Evolutionary conservation across 306 rosid species (phyloP).

Genomic region (Comarum palustre): DNA sequence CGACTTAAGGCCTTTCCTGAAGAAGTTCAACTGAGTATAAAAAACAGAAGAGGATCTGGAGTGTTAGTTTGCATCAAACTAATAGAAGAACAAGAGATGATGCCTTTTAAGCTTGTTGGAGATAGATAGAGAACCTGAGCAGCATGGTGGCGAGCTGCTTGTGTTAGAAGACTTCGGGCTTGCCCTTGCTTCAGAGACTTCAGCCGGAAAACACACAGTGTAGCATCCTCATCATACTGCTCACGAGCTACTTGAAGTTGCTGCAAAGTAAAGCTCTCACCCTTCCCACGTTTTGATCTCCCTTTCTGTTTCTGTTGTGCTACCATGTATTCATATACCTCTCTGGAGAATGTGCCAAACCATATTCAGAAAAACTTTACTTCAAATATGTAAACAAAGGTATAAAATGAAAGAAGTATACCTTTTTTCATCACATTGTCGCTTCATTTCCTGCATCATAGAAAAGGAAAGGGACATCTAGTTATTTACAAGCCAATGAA

Average conservation of each 20-base stretch:
- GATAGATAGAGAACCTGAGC: constrained; percentile 57
- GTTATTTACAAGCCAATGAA: constrained; percentile 17
- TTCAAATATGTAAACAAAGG: constrained; percentile 12
- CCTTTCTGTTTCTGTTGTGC: constrained; percentile 62
- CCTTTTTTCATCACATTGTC: constrained; percentile 88
- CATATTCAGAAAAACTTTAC: constrained; percentile 36
- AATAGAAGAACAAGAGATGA: constrained; percentile 4
- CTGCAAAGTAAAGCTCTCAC: constrained; percentile 53
- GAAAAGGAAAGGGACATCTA: constrained; percentile 28
- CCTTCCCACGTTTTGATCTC: constrained; percentile 66
- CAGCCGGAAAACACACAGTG: constrained; percentile 65
- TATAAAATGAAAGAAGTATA: constrained; percentile 21
- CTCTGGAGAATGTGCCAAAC: constrained; percentile 53
- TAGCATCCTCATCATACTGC: constrained; percentile 71
- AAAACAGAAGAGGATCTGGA: constrained; percentile 14
- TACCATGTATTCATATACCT: constrained; percentile 53
- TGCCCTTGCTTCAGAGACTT: constrained; percentile 89
- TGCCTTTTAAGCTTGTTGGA: constrained; percentile 21
- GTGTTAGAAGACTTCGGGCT: constrained; percentile 82
- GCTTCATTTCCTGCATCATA: constrained; percentile 82
- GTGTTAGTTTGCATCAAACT: constrained; percentile 15
- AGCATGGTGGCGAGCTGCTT: constrained; percentile 89
- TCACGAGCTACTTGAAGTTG: constrained; percentile 67
- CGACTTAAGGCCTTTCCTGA: constrained; percentile 77
- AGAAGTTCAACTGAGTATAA: constrained; percentile 65